Conservation (phyloP, 192 early-diverging fungal genomes). For the Chytriomyces sp. region DNA sequence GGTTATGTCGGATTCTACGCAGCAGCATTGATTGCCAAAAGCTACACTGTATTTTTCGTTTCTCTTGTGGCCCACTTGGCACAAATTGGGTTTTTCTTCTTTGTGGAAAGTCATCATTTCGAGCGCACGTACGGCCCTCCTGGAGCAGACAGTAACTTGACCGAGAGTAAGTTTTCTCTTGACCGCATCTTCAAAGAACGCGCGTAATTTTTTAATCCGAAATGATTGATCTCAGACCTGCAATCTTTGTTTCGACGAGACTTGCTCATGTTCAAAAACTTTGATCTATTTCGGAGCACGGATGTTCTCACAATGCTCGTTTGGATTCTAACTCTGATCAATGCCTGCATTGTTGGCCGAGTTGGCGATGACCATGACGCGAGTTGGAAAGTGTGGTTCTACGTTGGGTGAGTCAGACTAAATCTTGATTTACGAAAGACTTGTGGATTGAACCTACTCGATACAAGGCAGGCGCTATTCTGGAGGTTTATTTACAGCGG, state of each 20-base stretch:
- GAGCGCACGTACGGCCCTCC: conserved; percentile 64
- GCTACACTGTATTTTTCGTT: conserved; percentile 89
- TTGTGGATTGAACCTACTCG: not conserved
- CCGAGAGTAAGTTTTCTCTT: conserved; percentile 24
- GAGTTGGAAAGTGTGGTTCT: conserved; percentile 50
- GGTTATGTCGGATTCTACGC: conserved; percentile 98
- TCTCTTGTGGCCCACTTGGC: conserved; percentile 84
- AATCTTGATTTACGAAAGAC: not conserved
- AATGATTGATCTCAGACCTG: conserved; percentile 47
- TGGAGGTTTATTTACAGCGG: conserved; percentile 90
- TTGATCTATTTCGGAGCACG: conserved; percentile 85
- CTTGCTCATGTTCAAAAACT: conserved; percentile 86
- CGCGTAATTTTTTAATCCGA: conserved; percentile 70
- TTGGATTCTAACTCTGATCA: conserved; percentile 72
- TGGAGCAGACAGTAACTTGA: conserved; percentile 2
- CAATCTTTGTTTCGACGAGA: conserved; percentile 82
- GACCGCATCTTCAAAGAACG: conserved; percentile 71
- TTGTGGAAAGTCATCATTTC: conserved; percentile 92
- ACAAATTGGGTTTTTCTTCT: conserved; percentile 87
- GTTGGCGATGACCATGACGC: conserved; percentile 46
- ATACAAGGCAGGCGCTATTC: conserved; percentile 73
- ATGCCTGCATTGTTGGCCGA: conserved; percentile 63
- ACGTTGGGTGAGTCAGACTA: conserved; percentile 43
- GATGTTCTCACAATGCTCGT: conserved; percentile 82
- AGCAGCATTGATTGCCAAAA: conserved; percentile 86